A percentile compares a stretch with the other conserved stretches of the same genome.
Evolutionary conservation across 805 yeast genomes (phyloP).

Genomic region (Candida incommunis): DNA sequence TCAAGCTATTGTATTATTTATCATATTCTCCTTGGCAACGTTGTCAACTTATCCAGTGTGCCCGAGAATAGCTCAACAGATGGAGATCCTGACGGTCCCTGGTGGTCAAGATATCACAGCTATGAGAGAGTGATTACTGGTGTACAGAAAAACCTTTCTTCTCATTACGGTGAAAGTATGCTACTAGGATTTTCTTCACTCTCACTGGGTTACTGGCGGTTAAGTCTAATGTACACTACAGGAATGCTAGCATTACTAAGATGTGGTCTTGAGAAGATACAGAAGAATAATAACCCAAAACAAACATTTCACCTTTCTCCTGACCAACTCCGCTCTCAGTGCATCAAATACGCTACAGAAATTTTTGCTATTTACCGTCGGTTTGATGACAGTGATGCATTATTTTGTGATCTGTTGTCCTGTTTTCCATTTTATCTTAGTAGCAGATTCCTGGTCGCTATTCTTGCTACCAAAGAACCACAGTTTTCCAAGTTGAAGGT

Average conservation of each 20-base stretch:
- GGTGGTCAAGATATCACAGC: not conserved
- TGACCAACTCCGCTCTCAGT: not conserved
- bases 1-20: not conserved
- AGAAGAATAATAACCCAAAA: not conserved
- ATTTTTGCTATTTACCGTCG: not conserved
- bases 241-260: not conserved
- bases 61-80: not conserved
- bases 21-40: not conserved
- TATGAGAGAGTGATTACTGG: not conserved
- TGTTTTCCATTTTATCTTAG: conserved; percentile 1
- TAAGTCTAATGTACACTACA: not conserved
- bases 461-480: not conserved
- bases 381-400: not conserved
- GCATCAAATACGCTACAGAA: not conserved
- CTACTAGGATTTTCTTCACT: not conserved
- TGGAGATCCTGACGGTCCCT: not conserved
- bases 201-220: not conserved
- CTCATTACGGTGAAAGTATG: not conserved
- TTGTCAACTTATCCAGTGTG: not conserved
- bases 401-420: not conserved
- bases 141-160: not conserved
- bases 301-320: not conserved
- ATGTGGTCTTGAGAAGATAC: not conserved
- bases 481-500: not conserved
- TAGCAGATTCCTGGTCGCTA: not conserved